Base-by-base conservation (phyloP, 352 stramenopile genomes). In the Globisporangium okanoganense region DNA sequence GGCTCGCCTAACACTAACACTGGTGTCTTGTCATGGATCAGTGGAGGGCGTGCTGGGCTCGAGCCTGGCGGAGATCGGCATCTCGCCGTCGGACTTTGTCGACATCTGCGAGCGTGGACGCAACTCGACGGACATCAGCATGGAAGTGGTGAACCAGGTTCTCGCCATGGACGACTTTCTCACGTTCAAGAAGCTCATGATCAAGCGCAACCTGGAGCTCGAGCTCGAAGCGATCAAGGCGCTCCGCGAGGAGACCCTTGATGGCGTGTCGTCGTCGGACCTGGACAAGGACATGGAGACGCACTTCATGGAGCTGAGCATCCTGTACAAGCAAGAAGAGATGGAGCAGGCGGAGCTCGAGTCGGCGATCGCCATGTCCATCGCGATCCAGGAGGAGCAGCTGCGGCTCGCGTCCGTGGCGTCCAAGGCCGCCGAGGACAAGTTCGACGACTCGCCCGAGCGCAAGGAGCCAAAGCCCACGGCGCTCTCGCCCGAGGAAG, bases 141-240 rank as follows among this genome's bases (percentile, higher is more conserved):
- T 77, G 51, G 74, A 85, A 18, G 87, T 96, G n/a, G 76, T 96
- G 61, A 88, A 93, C 57, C 80, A 95, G 62, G 87, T 97, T 38
- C 65, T 96, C 24, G 88, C 90, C 14, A 92, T 96, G 69, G 85
- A 96, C 66, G 88, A 97, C 71, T 97, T 96, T 61, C 49, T 95
- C 49, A 94, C 84, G 33, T 97, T 96, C 71, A 97, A 96, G 71
- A 96, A 95, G 65, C 81, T 97, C 65, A 97, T 96, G 90, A 71
- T 94, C 43, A 97, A 96, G 71, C 83, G 85, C 58, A 96, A 96
- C 64, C 72, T 95, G 20, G 90, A 97, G 66, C 80, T 97, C 38
- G 87, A 97, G 72, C 73, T 96, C 20, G 90, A 97, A 59, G 86
- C 85, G 4, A 89, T 97, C 58, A 86, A 85, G 38, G 83, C 84